Evolutionary conservation across 2,329 filamentous ascomycete species (phyloP), one percentile per base, ranked within the genome.

Genomic region (Akanthomyces muscarius): DNA sequence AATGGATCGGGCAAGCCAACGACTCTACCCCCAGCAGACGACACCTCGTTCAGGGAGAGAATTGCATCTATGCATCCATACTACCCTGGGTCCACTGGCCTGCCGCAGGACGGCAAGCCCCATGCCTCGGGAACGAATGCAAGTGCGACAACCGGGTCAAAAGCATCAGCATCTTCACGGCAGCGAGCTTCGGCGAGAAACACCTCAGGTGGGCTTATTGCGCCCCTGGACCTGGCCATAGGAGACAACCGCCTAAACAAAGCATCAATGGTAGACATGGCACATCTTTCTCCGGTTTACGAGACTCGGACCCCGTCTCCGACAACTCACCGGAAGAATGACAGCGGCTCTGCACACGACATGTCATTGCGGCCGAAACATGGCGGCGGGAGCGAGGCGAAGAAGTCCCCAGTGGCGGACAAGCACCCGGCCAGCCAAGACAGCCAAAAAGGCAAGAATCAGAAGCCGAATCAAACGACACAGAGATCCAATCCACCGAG

Each of bases 251-350:
- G 76, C 25, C 68, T 77, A 13, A 73, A 75, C 59, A 70, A 73
- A 5, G 73, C 76, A 10, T 61, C 69, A 25, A 68, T 68, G 16
- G 65, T 68, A 11, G 82, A 84, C 10, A 70, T 78, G 56, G 78
- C 80, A 48, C 82, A 81, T 67, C 79, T 93, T 2, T 92, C 90
- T 0, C 90, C 90, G 0, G 89, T 92, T 0, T 89, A 89, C 61
- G 90, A 92, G 75, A 83, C 84, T 6, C 81, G 83, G n/a, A 89
- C 87, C 0, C 88, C 89, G 2, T 91, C 89, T 1, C 89, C 89
- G 1, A 89, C 82, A 3, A 78, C 82, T 14, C 77, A 78, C 62
- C 81, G 87, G 61, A 86, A 81, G 54, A 76, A 81, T 56, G 85
- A 86, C n/a, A 51, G 52, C 28, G 45, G 51, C n/a, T 18, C 51